phyloP scores from a whole-genome alignment of 2,329 filamentous ascomycete species.

The Diaporthe destruens region DNA sequence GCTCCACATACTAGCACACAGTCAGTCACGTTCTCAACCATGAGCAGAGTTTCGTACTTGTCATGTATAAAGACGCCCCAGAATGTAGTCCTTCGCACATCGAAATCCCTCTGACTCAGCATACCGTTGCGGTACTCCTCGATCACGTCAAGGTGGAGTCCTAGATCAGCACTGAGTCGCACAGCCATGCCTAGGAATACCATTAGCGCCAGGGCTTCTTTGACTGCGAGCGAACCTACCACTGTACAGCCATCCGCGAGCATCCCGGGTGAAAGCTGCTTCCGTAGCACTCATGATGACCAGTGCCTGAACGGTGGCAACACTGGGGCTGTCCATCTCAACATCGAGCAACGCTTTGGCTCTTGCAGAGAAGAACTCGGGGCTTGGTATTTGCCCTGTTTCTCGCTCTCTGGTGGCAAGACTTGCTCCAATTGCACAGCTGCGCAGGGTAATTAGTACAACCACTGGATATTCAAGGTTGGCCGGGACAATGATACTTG shows the following conservation, averaged over 20 bases:
- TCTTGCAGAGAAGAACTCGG: constrained; percentile 56
- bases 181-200: neutral
- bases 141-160: constrained; percentile 6
- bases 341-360: constrained; percentile 59
- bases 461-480: accelerated
- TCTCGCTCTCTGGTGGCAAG: neutral
- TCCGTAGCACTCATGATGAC: constrained; percentile 60
- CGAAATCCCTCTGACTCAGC: constrained; percentile 14
- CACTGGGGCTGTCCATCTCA: constrained; percentile 59
- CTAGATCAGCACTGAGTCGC: constrained; percentile 3
- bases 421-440: constrained; percentile 26
- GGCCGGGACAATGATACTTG: constrained; percentile 26
- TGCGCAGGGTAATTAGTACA: constrained; percentile 28
- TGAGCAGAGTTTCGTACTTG: neutral
- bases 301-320: constrained; percentile 60
- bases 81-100: constrained; percentile 6
- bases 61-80: constrained; percentile 16
- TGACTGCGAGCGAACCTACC: neutral
- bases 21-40: neutral
- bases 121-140: constrained; percentile 14
- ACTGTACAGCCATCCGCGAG: constrained; percentile 53
- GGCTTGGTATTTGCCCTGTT: constrained; percentile 35
- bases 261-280: constrained; percentile 57
- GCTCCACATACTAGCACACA: neutral
- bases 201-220: neutral